Percentiles rank a stretch among this genome's conserved stretches.
These are phyloP conservation scores for Selaginella tamariscina DNA, from an alignment of 75 land plant genomes.

Conservation along the genomic window DNA sequence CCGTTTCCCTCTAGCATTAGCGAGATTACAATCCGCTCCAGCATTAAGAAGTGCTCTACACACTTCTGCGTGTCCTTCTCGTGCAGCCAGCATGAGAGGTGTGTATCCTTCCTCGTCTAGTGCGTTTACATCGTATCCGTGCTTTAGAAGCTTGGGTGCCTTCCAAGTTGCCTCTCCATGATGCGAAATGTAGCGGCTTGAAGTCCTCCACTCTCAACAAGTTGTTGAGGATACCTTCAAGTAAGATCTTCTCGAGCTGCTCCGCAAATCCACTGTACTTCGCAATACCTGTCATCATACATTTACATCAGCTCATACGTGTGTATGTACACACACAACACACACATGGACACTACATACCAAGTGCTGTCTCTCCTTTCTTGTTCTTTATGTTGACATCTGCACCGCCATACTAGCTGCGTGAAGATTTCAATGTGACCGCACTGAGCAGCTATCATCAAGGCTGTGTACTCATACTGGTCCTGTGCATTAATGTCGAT, in stretches of 20 bases:
- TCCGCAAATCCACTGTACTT: constrained; percentile 25
- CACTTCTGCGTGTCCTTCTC: constrained; percentile 49
- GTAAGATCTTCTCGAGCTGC: constrained; percentile 55
- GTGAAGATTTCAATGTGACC: constrained; percentile 62
- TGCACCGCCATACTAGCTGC: constrained; percentile 64
- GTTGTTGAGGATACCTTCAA: constrained; percentile 51
- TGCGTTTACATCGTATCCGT: constrained; percentile 48
- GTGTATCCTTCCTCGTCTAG: constrained; percentile 57
- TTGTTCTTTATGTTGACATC: constrained; percentile 46
- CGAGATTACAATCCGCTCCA: constrained; percentile 44
- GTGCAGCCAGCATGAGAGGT: constrained; percentile 73
- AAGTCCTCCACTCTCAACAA: constrained; percentile 33
- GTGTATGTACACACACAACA: no score
- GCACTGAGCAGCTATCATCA: constrained; percentile 54
- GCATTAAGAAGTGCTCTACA: constrained; percentile 36
- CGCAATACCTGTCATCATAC: constrained; percentile 29
- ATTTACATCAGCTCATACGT: no score
- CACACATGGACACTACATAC: no score
- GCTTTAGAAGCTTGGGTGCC: constrained; percentile 33
- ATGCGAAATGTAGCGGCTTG: constrained; percentile 71
- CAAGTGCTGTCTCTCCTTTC: constrained; percentile 48
- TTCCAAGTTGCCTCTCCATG: constrained; percentile 48
- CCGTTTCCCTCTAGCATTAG: constrained; percentile 58
- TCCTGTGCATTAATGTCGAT: constrained; percentile 47
- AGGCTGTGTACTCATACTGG: constrained; percentile 53